phyloP scores from a whole-genome alignment of 192 early-diverging fungal species.

The Coemansia sp. region DNA sequence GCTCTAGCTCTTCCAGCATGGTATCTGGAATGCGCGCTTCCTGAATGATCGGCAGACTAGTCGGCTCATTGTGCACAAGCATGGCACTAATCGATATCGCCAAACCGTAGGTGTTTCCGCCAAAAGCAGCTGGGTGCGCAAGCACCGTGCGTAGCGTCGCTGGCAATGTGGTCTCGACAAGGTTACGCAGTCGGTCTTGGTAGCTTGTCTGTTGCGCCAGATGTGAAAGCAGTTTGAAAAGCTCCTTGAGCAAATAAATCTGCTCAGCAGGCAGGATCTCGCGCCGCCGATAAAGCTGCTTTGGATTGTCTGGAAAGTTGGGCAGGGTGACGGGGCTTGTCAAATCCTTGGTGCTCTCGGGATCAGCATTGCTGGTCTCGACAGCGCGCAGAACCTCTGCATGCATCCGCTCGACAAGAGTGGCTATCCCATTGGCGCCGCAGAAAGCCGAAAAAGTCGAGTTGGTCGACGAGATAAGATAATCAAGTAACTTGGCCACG shows the following conservation, averaged over 20 bases:
- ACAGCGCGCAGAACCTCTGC: slow-evolving; percentile 39
- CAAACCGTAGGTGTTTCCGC: slow-evolving; percentile 78
- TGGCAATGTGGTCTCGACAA: slow-evolving; percentile 89
- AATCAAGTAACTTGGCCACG: slow-evolving; percentile 77
- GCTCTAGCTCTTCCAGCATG: slow-evolving; percentile 68
- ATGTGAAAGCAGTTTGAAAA: slow-evolving; percentile 89
- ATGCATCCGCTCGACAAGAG: slow-evolving; percentile 77
- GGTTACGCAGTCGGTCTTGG: slow-evolving; percentile 87
- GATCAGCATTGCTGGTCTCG: slow-evolving; percentile 25
- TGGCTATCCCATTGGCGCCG: slow-evolving; percentile 75
- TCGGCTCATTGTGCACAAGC: slow-evolving; percentile 98
- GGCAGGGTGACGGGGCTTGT: slow-evolving; percentile 35
- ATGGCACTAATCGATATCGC: slow-evolving; percentile 92
- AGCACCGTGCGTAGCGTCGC: slow-evolving; percentile 70
- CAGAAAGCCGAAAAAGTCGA: slow-evolving; percentile 78
- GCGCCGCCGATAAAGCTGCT: slow-evolving; percentile 43
- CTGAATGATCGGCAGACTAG: slow-evolving; percentile 89
- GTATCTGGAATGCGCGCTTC: slow-evolving; percentile 84
- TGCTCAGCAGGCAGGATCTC: slow-evolving; percentile 68
- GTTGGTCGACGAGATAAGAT: slow-evolving; percentile 70
- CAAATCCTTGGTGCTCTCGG: slow-evolving; percentile 34
- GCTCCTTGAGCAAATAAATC: slow-evolving; percentile 74
- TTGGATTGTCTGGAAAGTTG: slow-evolving; percentile 22
- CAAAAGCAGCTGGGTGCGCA: slow-evolving; percentile 73
- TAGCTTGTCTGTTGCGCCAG: slow-evolving; percentile 93